Evolutionary conservation across 2,329 filamentous ascomycete genomes (phyloP).

Genomic region (Aspergillus puulaauensis): DNA sequence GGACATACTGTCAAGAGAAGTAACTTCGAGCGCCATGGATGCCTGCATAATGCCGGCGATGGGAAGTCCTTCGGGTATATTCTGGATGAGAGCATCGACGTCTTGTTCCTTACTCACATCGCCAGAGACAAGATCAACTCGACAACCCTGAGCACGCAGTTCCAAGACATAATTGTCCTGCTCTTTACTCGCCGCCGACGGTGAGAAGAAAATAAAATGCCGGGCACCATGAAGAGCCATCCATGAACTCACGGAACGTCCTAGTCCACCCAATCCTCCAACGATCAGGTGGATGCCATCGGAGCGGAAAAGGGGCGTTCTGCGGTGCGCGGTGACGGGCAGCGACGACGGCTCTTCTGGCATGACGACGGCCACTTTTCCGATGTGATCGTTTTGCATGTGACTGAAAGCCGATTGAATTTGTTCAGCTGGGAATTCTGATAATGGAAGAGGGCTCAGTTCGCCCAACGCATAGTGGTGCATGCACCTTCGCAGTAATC

Average conservation of each 20-base stretch:
- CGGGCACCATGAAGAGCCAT: conserved; percentile 19
- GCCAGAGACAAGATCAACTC: conserved; percentile 4
- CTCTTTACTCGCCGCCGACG: background rate
- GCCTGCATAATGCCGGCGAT: conserved; percentile 23
- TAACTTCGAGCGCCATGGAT: conserved; percentile 14
- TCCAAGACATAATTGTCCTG: conserved; percentile 7
- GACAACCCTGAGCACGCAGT: conserved; percentile 5
- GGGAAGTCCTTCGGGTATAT: background rate
- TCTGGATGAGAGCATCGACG: conserved; percentile 6
- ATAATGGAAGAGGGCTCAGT: background rate
- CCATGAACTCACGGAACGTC: conserved; percentile 14
- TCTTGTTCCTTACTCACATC: conserved; percentile 8
- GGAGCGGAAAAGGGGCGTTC: conserved; percentile 22
- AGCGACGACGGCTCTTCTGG: background rate
- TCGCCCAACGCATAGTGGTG: conserved; percentile 4
- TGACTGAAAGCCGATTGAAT: conserved; percentile 24
- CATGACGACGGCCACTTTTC: conserved; percentile 39
- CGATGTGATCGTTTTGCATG: conserved; percentile 38
- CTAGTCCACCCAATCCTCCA: conserved; percentile 20
- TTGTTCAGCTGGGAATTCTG: background rate
- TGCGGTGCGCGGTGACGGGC: background rate
- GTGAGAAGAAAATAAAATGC: conserved; percentile 16
- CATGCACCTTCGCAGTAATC: background rate
- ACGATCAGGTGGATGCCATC: conserved; percentile 18
- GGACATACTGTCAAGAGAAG: conserved; percentile 22